A percentile compares a stretch with the other conserved stretches of the same genome.
These are phyloP conservation scores for Camellia oleifera DNA, from an alignment of 179 eudicot genomes.

Conservation along the genomic window DNA sequence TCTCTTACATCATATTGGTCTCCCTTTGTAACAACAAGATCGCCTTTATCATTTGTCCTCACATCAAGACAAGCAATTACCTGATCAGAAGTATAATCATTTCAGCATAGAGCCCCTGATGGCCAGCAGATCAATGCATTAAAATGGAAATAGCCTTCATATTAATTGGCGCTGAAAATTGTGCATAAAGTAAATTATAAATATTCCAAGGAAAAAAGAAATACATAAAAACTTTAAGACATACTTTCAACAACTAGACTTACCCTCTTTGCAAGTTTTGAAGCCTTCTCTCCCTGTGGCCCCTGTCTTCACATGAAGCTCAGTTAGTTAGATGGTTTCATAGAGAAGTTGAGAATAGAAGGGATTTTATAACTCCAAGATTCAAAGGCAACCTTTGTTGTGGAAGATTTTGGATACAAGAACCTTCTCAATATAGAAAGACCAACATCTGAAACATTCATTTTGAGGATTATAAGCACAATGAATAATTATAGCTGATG, in stretches of 20 bases:
- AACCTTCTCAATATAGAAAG: conserved; percentile 83
- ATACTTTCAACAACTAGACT: conserved; percentile 11
- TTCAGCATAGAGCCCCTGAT: background rate
- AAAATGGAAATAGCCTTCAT: conserved; percentile 5
- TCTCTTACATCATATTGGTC: conserved; percentile 99
- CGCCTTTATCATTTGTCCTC: conserved; percentile 91
- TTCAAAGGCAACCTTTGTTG: conserved; percentile 53
- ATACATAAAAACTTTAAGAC: background rate
- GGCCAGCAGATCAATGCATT: conserved; percentile 7
- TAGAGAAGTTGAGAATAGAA: conserved; percentile 13
- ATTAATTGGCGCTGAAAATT: background rate
- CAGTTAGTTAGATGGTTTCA: conserved; percentile 30
- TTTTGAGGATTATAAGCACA: background rate
- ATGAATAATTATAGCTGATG: background rate
- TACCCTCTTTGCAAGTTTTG: conserved; percentile 96
- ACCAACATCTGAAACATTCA: conserved; percentile 73
- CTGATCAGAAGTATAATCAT: conserved; percentile 29
- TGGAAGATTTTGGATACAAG: conserved; percentile 59
- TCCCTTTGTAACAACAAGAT: conserved; percentile 98
- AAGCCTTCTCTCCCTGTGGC: conserved; percentile 69
- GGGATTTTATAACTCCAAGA: conserved; percentile 5
- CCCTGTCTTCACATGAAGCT: conserved; percentile 73
- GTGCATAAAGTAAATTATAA: background rate
- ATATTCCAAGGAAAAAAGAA: background rate
- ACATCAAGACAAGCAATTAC: conserved; percentile 99